Percentiles rank a stretch among this genome's conserved stretches.
Conservation (phyloP, 1,284 basidiomycete species). For the Apiotrichum siamense region DNA sequence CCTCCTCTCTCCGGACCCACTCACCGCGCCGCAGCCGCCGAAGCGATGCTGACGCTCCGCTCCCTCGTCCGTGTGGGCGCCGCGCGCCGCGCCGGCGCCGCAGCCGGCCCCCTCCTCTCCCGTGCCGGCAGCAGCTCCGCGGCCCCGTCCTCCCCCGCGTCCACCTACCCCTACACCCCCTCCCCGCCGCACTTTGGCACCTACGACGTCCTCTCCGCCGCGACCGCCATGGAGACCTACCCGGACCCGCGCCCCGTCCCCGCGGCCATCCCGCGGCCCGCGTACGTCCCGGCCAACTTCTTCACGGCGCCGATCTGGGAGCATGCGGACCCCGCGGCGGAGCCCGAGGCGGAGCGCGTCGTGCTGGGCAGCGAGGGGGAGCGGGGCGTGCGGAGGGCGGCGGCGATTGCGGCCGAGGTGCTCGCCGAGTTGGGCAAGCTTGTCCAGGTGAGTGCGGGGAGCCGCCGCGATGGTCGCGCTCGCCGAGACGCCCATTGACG, state of each 20-base stretch:
- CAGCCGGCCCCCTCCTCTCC: neutral
- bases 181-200: constrained; percentile 26
- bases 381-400: constrained; percentile 55
- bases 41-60: no score
- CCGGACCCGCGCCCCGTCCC: constrained; percentile 56
- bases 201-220: constrained; percentile 30
- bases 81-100: no score
- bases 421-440: constrained; percentile 57
- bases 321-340: constrained; percentile 49
- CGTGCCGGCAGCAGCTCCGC: neutral
- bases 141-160: neutral
- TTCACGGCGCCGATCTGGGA: constrained; percentile 47
- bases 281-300: constrained; percentile 54
- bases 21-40: no score
- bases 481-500: no score
- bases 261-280: constrained; percentile 55
- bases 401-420: constrained; percentile 58
- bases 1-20: no score
- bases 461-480: neutral
- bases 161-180: constrained; percentile 7
- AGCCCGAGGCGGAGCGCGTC: constrained; percentile 45
- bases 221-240: constrained; percentile 29
- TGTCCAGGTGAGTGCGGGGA: constrained; percentile 52
- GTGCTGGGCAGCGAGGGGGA: constrained; percentile 58
- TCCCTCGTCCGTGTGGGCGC: no score